A percentile compares a stretch with the other conserved stretches of the same genome.
These are phyloP conservation scores for Penicillium crystallinum DNA, from an alignment of 495 filamentous ascomycete genomes.

Conservation along the genomic window DNA sequence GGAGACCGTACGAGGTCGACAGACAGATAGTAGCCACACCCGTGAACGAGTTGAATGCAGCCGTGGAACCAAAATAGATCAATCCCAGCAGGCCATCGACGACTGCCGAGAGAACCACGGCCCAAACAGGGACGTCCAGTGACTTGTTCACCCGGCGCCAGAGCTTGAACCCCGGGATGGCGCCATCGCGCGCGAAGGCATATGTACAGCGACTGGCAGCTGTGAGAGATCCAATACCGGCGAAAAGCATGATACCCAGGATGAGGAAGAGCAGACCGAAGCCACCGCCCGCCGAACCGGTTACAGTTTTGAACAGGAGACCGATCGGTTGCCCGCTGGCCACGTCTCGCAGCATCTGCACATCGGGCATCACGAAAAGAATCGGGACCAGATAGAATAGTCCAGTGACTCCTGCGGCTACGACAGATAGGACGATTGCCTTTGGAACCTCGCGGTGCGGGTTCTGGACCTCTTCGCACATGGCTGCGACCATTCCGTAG, in stretches of 20 bases:
- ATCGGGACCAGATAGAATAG: slow-evolving; percentile 64
- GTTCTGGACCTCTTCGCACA: slow-evolving; percentile 67
- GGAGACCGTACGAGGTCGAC: slow-evolving; percentile 57
- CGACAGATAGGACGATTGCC: slow-evolving; percentile 66
- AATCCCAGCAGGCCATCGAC: slow-evolving; percentile 54
- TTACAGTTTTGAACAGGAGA: slow-evolving; percentile 30
- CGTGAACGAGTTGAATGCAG: slow-evolving; percentile 63
- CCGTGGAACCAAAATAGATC: slow-evolving; percentile 58
- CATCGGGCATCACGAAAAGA: slow-evolving; percentile 58
- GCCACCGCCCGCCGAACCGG: slow-evolving; percentile 48
- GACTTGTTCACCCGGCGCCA: slow-evolving; percentile 55
- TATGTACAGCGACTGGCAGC: slow-evolving; percentile 72
- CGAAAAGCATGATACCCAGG: slow-evolving; percentile 69
- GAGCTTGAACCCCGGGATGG: slow-evolving; percentile 61
- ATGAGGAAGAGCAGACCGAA: slow-evolving; percentile 70
- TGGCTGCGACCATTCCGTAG: slow-evolving; percentile 53
- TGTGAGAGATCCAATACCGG: slow-evolving; percentile 64
- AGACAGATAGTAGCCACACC: slow-evolving; percentile 63
- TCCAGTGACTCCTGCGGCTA: slow-evolving; percentile 63
- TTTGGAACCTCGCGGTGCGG: slow-evolving; percentile 61
- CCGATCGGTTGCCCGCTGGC: slow-evolving; percentile 51
- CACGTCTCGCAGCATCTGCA: slow-evolving; percentile 49
- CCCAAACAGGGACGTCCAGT: slow-evolving; percentile 54
- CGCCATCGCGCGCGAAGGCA: slow-evolving; percentile 62
- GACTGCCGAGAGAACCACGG: slow-evolving; percentile 49